Conservation (phyloP, 2,329 filamentous ascomycete species). For the Hypoxylon rubiginosum region DNA sequence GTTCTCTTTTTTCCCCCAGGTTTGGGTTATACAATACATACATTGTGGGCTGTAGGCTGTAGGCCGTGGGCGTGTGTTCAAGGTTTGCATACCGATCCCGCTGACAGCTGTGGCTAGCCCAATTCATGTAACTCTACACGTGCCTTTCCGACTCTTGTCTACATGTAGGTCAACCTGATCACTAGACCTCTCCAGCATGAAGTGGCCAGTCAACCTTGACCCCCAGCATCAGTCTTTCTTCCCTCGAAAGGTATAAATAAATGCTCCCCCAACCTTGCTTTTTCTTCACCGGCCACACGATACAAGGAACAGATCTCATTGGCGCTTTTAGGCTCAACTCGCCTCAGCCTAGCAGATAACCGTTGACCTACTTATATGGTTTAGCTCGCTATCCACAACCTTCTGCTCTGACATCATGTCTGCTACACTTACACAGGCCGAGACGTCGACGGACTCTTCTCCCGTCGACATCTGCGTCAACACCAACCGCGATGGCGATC, state of each 20-base stretch:
- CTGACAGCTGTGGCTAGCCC: slow-evolving; percentile 30
- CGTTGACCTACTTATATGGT: slow-evolving; percentile 21
- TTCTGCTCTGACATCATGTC: slow-evolving; percentile 45
- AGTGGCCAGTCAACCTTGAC: slow-evolving; percentile 20
- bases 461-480: slow-evolving; percentile 36
- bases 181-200: slow-evolving; percentile 26
- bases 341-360: background rate
- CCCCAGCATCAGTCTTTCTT: slow-evolving; percentile 25
- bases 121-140: slow-evolving; percentile 8
- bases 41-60: too few species aligned
- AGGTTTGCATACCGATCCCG: slow-evolving; percentile 38
- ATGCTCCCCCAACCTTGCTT: slow-evolving; percentile 12
- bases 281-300: background rate
- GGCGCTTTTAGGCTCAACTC: slow-evolving; percentile 28
- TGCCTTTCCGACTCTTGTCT: slow-evolving; percentile 7
- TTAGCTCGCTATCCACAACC: slow-evolving; percentile 10
- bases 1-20: slow-evolving; percentile 23
- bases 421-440: slow-evolving; percentile 45
- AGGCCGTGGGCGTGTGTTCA: background rate
- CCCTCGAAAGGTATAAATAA: slow-evolving; percentile 30
- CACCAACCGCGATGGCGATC: slow-evolving; percentile 33
- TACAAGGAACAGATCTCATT: slow-evolving; percentile 12
- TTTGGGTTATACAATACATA: slow-evolving; percentile 10
- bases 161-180: slow-evolving; percentile 13
- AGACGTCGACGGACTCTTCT: slow-evolving; percentile 42